Evolutionary conservation across 139 green algal genomes (phyloP), one percentile per base, ranked within the genome.

Genomic region (Nannochloris sp.): DNA sequence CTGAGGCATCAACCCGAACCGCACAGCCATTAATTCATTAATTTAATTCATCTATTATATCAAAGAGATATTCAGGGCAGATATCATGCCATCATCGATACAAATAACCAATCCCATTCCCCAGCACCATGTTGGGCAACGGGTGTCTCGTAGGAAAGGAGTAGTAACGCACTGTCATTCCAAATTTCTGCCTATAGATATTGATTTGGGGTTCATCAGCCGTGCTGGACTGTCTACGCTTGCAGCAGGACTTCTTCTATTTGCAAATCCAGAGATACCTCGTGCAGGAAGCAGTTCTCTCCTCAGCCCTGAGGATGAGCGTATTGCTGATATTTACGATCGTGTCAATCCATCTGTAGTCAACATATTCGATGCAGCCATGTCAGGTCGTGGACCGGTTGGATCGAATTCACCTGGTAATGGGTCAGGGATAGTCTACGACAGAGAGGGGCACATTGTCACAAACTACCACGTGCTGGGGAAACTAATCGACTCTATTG

Each of bases 381-480:
- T 73, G 46, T 43, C 58, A 13, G 66, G 61, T 23, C 50, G 68
- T 13, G 10, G 45, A 2, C 49, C 46, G n/a, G 45, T 36, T 6
- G 67, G 70, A 16, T 85, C 87, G 20, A 43, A 80, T 16, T 78
- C 85, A 29, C 80, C 89, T 64, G 86, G 86, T 60, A 93, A 93
- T 49, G 86, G 86, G 56, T 87, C 62, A 40, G 86, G 83, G 16
- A 84, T 95, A 43, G 63, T 96, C 1, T 92, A 79, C 81, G 84
- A 93, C 59, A 65, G 63, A 1, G 28, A 81, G 13, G 88, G 86
- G 17, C 74, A 94, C 65, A 59, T 95, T 6, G 79, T 95, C 14
- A 94, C 82, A 55, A 79, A 79, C 36, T 86, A 63, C 36, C 77
- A 79, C 69, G 81, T 87, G 49, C 63, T 90, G 29, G 72, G 63